Conservation (phyloP, 495 filamentous ascomycete genomes). For the Penicillium diatomitis region DNA sequence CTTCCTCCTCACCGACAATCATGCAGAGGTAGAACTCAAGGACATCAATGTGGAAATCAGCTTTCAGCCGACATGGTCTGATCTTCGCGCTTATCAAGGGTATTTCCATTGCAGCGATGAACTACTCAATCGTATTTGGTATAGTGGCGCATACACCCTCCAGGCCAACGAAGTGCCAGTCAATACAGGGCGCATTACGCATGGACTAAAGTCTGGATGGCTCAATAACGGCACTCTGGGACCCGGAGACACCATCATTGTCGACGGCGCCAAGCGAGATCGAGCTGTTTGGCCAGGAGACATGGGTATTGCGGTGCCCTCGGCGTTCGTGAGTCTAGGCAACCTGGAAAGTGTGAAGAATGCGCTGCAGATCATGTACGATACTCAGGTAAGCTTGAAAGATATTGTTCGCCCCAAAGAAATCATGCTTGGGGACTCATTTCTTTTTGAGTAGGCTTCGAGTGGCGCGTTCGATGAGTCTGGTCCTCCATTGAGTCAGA, state of each 20-base stretch:
- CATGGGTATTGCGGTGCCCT: conserved; percentile 51
- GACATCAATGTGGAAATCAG: conserved; percentile 40
- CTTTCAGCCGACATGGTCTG: conserved; percentile 58
- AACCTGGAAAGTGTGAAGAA: conserved; percentile 54
- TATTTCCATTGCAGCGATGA: conserved; percentile 55
- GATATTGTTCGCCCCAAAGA: too few relatives aligned
- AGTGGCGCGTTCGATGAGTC: conserved; percentile 48
- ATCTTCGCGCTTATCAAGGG: conserved; percentile 51
- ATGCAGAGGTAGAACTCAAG: conserved; percentile 27
- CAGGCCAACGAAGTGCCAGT: conserved; percentile 50
- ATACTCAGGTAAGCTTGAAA: conserved; percentile 35
- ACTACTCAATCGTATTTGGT: conserved; percentile 55
- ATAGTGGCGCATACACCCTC: conserved; percentile 53
- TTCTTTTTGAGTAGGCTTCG: conserved; percentile 4
- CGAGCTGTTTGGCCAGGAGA: conserved; percentile 52
- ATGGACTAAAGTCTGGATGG: conserved; percentile 43
- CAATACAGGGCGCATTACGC: conserved; percentile 43
- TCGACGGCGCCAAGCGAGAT: conserved; percentile 53
- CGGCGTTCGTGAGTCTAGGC: conserved; percentile 48
- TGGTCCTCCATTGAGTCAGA: conserved; percentile 48
- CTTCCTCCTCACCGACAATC: conserved; percentile 34
- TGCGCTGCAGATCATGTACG: conserved; percentile 51
- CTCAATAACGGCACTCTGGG: conserved; percentile 46
- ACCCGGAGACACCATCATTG: conserved; percentile 42
- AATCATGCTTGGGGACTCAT: neutral